Conservation (phyloP, 2,329 filamentous ascomycete genomes). For the Coleophoma eucalyptorum region DNA sequence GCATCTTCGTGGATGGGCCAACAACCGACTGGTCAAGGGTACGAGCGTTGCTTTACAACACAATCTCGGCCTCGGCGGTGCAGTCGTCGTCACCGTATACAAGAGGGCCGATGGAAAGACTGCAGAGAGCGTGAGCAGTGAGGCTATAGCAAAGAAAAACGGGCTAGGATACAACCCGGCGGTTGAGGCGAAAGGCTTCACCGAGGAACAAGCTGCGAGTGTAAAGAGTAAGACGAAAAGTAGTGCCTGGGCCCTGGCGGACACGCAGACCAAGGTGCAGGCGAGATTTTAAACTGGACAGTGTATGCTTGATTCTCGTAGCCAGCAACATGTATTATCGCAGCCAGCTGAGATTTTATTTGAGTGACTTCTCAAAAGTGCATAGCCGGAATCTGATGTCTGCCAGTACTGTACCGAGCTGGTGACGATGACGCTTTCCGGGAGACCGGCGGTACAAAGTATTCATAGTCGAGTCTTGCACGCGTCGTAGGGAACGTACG, state of each 20-base stretch:
- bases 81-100: conserved; percentile 87
- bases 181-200: conserved; percentile 84
- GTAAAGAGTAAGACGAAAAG: conserved; percentile 64
- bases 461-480: too few species aligned
- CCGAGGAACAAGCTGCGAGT: conserved; percentile 65
- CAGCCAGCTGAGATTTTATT: too few species aligned
- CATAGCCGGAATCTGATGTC: too few species aligned
- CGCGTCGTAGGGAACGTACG: too few species aligned
- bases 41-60: conserved; percentile 81
- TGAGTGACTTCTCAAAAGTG: too few species aligned
- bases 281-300: conserved; percentile 54
- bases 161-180: conserved; percentile 89
- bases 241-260: conserved; percentile 75
- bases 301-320: too few species aligned
- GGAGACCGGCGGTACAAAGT: too few species aligned
- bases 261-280: conserved; percentile 71
- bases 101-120: conserved; percentile 75
- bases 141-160: conserved; percentile 60
- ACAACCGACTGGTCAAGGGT: conserved; percentile 70
- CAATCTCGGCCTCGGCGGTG: conserved; percentile 88
- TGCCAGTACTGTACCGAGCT: too few species aligned
- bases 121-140: conserved; percentile 57
- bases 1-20: conserved; percentile 95
- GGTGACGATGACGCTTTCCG: too few species aligned
- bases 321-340: too few species aligned